Percentiles rank a stretch among this genome's conserved stretches.
Conservation (phyloP, 2,329 filamentous ascomycete species). For the Fusarium miscanthi region DNA sequence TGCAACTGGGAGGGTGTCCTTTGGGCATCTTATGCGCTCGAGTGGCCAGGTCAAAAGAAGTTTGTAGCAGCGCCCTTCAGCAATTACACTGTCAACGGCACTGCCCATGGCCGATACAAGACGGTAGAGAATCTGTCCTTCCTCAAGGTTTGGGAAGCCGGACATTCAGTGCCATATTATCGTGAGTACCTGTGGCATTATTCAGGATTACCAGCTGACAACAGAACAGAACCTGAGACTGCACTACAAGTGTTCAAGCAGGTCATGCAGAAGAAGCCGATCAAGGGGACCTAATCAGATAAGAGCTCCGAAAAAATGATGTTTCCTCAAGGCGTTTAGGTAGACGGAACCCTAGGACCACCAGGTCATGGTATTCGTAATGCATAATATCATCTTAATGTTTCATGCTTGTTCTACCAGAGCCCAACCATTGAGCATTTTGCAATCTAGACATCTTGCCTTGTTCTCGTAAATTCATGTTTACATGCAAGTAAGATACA, state of each 20-base stretch:
- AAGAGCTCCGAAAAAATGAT: neutral
- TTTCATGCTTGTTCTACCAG: neutral
- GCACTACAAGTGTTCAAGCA: constrained; percentile 45
- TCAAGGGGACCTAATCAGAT: constrained; percentile 33
- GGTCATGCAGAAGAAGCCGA: constrained; percentile 39
- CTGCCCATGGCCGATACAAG: constrained; percentile 62
- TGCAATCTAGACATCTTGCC: neutral
- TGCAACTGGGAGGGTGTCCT: constrained; percentile 68
- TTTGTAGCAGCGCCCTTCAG: constrained; percentile 51
- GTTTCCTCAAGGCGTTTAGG: neutral
- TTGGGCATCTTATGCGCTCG: constrained; percentile 58
- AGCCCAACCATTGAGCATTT: neutral
- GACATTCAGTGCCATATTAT: constrained; percentile 66
- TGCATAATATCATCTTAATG: neutral
- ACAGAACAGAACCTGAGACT: constrained; percentile 40
- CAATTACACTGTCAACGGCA: constrained; percentile 61
- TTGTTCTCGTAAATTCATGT: constrained; percentile 3
- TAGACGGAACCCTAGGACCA: neutral
- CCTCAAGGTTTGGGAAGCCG: constrained; percentile 67
- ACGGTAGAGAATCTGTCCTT: constrained; percentile 66
- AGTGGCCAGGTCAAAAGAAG: constrained; percentile 53
- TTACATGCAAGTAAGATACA: constrained; percentile 6
- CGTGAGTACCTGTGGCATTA: constrained; percentile 23
- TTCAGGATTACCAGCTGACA: constrained; percentile 2
- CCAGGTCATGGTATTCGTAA: neutral